phyloP scores from a whole-genome alignment of 108 stramenopile genomes.

The Parietichytrium sp. region DNA sequence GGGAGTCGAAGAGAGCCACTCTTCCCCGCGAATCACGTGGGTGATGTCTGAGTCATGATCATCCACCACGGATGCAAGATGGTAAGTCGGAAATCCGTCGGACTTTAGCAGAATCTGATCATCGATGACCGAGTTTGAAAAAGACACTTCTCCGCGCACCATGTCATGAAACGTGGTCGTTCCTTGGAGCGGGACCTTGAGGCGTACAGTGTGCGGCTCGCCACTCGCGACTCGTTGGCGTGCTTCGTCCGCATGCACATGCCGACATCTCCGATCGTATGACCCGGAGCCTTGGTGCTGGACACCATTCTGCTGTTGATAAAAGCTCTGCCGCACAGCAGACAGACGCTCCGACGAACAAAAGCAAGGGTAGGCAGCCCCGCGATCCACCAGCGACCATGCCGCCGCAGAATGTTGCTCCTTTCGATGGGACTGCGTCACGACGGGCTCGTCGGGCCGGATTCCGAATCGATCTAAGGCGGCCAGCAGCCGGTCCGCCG shows the following conservation, averaged over 20 bases:
- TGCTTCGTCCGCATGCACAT: not conserved
- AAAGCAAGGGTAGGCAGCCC: slow-evolving; percentile 45
- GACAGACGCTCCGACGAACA: slow-evolving; percentile 39
- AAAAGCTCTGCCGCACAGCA: not conserved
- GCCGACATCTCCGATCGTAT: slow-evolving; percentile 36
- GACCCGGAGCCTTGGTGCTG: not conserved
- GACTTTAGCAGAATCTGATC: slow-evolving; percentile 42
- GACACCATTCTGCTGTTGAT: too few species aligned
- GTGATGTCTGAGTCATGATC: slow-evolving; percentile 12
- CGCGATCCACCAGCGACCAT: not conserved
- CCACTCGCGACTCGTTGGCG: not conserved
- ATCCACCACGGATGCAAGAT: slow-evolving; percentile 42
- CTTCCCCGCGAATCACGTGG: slow-evolving; percentile 45
- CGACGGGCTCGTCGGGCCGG: slow-evolving; percentile 20
- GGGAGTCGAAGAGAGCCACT: slow-evolving; percentile 41
- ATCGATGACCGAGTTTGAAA: slow-evolving; percentile 36
- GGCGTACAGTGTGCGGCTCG: not conserved
- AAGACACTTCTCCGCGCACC: not conserved
- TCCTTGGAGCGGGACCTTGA: slow-evolving; percentile 21
- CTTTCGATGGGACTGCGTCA: not conserved
- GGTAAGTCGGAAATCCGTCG: slow-evolving; percentile 45
- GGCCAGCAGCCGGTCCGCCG: not conserved
- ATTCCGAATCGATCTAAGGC: not conserved
- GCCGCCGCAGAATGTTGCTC: not conserved
- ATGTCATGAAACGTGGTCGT: not conserved